These are phyloP conservation scores for Calonectria pseudoreteaudii DNA, from an alignment of 2,329 filamentous ascomycete species.

Conservation along the genomic window DNA sequence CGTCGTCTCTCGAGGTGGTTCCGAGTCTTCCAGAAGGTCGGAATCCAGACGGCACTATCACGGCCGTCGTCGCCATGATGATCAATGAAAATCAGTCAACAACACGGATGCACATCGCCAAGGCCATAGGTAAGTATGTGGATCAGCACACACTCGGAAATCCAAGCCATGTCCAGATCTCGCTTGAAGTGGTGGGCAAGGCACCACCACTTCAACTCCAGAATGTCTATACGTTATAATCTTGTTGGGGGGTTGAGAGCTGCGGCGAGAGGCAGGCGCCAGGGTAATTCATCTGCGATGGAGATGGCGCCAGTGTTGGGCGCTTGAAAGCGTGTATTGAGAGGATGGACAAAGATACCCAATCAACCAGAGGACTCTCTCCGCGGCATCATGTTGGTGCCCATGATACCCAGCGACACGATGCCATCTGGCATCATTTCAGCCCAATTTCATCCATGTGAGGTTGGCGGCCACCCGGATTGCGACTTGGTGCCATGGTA, in stretches of 20 bases:
- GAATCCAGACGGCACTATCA: slow-evolving; percentile 43
- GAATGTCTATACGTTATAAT: slow-evolving; percentile 31
- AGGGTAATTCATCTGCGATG: slow-evolving; percentile 31
- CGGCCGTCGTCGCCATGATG: slow-evolving; percentile 42
- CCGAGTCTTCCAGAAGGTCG: slow-evolving; percentile 33
- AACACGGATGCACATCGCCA: slow-evolving; percentile 21
- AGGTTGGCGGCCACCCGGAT: slow-evolving; percentile 38
- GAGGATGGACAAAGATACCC: slow-evolving; percentile 42
- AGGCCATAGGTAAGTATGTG: slow-evolving; percentile 8
- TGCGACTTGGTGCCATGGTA: slow-evolving; percentile 31
- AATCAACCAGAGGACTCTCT: slow-evolving; percentile 34
- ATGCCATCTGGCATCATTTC: slow-evolving; percentile 59
- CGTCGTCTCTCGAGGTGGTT: slow-evolving; percentile 52
- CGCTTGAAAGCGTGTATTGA: slow-evolving; percentile 36
- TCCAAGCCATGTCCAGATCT: not conserved
- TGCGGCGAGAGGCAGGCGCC: slow-evolving; percentile 36
- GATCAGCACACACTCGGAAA: slow-evolving; percentile 9
- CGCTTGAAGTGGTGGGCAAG: not conserved
- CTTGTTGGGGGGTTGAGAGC: slow-evolving; percentile 25
- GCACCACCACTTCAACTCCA: slow-evolving; percentile 18
- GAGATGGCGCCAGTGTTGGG: slow-evolving; percentile 27
- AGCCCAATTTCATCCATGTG: slow-evolving; percentile 38
- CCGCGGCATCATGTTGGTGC: slow-evolving; percentile 35
- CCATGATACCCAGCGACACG: slow-evolving; percentile 55
- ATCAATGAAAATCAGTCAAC: slow-evolving; percentile 32